phyloP scores from a whole-genome alignment of 371 early-diverging fungal species.

The Mortierella sp. region DNA sequence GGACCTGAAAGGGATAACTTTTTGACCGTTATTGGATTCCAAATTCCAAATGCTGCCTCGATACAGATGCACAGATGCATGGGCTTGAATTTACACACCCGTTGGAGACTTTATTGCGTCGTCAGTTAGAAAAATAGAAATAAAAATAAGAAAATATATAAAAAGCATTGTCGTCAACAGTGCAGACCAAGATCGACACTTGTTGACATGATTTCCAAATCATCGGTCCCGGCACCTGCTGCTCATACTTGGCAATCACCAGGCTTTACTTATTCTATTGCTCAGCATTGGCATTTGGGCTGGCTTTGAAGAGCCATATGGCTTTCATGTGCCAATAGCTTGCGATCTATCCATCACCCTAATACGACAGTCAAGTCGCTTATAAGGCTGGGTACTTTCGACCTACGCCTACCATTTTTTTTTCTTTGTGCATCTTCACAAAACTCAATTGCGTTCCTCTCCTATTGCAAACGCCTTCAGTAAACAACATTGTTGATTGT shows the following conservation, averaged over 20 bases:
- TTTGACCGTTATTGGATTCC: constrained; percentile 17
- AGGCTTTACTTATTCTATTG: background rate
- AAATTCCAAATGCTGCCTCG: constrained; percentile 13
- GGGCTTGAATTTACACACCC: background rate
- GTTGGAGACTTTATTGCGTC: background rate
- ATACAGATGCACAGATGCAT: background rate
- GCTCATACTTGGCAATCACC: background rate
- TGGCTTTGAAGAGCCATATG: background rate
- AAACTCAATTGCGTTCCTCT: background rate
- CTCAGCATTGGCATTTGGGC: constrained; percentile 15
- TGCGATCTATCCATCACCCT: background rate
- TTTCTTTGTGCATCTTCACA: background rate
- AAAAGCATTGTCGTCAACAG: background rate
- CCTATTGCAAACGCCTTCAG: background rate
- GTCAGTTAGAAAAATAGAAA: background rate
- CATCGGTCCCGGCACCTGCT: background rate
- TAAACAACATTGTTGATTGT: background rate
- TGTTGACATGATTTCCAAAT: background rate
- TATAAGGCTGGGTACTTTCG: background rate
- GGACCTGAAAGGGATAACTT: background rate
- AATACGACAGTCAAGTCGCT: background rate
- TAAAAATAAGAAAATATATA: background rate
- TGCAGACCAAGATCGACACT: constrained; percentile 11
- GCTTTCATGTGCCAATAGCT: background rate
- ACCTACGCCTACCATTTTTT: background rate